Base-by-base conservation (phyloP, 2,329 filamentous ascomycete species). In the Penicillium sp. region DNA sequence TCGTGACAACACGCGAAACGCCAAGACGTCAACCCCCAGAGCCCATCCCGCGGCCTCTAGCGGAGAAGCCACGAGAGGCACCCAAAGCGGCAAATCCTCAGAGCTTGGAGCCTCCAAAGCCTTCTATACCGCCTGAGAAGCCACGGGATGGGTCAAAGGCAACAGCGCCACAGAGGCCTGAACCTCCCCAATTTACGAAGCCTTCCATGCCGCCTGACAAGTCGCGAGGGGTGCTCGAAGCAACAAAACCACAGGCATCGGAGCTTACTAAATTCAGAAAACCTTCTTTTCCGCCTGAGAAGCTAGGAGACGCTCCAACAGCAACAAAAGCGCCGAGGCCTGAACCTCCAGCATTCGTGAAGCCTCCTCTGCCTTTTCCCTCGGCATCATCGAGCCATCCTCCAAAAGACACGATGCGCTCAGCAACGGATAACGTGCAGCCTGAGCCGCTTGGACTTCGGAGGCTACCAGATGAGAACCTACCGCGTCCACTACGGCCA, bases 401-500 rank as follows among this genome's bases (percentile, higher is more conserved):
- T 25, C 31, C 25, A 6, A 32, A 32, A 10, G 32, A 37, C n/a
- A 9, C 42, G 3, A 24, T 25, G 7, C 35, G 39, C 25, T 7
- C 23, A 18, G 18, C 37, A 31, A 13, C 31, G 1, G 32, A 10
- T 10, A 27, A 25, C 12, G 5, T 10, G 27, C 35, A 20, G 15
- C 23, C 10, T 12, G 44, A 46, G 23, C 33, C 29, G 6, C 24
- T 24, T n/a, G 35, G 38, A 15, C 25, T 6, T 20, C 44, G 18
- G 3, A 46, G 12, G 12, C 8, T 37, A 4, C 33, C 40, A 24
- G 28, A 44, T 20, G 51, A 42, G 29, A 31, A 37, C 27, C 32
- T 44, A 20, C 40, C 47, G 24, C 46, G 46, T 24, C 44, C 45
- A 12, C 44, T 49, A 15, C 44, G 37, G 24, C 42, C 39, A 44